These are phyloP conservation scores for Radiomyces spectabilis DNA, from an alignment of 192 early-diverging fungal genomes.

Conservation along the genomic window DNA sequence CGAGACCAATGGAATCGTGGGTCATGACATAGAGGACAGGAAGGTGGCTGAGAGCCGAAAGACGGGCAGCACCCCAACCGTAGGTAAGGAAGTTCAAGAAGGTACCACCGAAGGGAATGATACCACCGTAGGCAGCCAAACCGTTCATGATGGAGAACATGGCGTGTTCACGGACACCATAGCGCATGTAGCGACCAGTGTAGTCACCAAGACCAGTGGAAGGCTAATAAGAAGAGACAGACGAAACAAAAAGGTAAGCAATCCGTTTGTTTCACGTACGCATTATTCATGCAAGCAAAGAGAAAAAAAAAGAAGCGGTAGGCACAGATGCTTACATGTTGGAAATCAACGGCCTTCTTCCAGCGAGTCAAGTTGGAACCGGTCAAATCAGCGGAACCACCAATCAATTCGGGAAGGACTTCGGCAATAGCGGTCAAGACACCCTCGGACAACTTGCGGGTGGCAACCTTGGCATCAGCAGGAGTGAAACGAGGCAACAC, in stretches of 20 bases:
- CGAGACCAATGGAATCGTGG: slow-evolving; percentile 97
- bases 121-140: slow-evolving; percentile 73
- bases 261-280: not conserved
- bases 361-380: slow-evolving; percentile 94
- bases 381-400: slow-evolving; percentile 96
- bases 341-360: slow-evolving; percentile 95
- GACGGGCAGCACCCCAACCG: slow-evolving; percentile 78
- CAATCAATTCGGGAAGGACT: slow-evolving; percentile 75
- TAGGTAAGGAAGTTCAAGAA: slow-evolving; percentile 93
- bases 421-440: slow-evolving; percentile 79
- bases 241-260: not conserved
- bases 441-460: slow-evolving; percentile 82
- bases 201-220: slow-evolving; percentile 69
- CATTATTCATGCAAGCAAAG: not conserved
- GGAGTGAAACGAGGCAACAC: slow-evolving; percentile 79
- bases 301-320: slow-evolving; percentile 3
- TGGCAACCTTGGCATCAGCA: slow-evolving; percentile 70
- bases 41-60: slow-evolving; percentile 81
- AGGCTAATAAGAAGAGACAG: slow-evolving; percentile 3
- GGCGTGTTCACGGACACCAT: slow-evolving; percentile 96
- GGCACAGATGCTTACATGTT: slow-evolving; percentile 39
- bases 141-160: slow-evolving; percentile 96
- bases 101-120: slow-evolving; percentile 80
- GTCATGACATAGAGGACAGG: slow-evolving; percentile 97
- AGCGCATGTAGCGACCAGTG: slow-evolving; percentile 85